Evolutionary conservation across 2,329 filamentous ascomycete genomes (phyloP).

Genomic region (Aspergillus nomiae): DNA sequence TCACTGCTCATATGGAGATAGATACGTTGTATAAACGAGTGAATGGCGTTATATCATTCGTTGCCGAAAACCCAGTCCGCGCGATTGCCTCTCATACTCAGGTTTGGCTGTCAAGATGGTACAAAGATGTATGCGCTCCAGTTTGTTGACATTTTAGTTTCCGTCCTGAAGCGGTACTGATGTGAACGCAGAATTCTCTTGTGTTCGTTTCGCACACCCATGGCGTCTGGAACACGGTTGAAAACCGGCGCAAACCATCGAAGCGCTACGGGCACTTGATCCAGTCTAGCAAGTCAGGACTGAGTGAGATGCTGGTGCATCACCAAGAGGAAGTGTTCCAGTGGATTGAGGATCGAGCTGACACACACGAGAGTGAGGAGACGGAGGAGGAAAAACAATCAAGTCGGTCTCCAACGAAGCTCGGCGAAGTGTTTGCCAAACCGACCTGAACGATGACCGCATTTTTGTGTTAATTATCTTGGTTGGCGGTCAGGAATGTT

Average conservation of each 20-base stretch:
- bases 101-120: constrained; percentile 73
- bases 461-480: constrained; percentile 4
- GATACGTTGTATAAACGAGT: constrained; percentile 67
- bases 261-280: constrained; percentile 60
- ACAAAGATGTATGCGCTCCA: constrained; percentile 59
- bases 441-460: not conserved
- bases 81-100: constrained; percentile 77
- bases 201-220: constrained; percentile 78
- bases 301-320: constrained; percentile 60
- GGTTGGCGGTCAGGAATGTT: not conserved
- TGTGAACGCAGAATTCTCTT: constrained; percentile 61
- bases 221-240: constrained; percentile 70
- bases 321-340: constrained; percentile 54
- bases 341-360: constrained; percentile 46
- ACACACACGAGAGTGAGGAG: constrained; percentile 26
- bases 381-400: constrained; percentile 27
- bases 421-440: constrained; percentile 4
- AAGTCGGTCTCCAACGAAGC: constrained; percentile 19
- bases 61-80: constrained; percentile 71
- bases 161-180: constrained; percentile 4
- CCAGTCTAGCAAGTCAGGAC: constrained; percentile 45
- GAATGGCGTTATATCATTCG: constrained; percentile 76
- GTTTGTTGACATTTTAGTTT: not conserved
- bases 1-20: constrained; percentile 19
- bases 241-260: constrained; percentile 57